Percentiles rank a stretch among this genome's conserved stretches.
These are phyloP conservation scores for Candida morakotiae DNA, from an alignment of 805 yeast genomes.

Conservation along the genomic window DNA sequence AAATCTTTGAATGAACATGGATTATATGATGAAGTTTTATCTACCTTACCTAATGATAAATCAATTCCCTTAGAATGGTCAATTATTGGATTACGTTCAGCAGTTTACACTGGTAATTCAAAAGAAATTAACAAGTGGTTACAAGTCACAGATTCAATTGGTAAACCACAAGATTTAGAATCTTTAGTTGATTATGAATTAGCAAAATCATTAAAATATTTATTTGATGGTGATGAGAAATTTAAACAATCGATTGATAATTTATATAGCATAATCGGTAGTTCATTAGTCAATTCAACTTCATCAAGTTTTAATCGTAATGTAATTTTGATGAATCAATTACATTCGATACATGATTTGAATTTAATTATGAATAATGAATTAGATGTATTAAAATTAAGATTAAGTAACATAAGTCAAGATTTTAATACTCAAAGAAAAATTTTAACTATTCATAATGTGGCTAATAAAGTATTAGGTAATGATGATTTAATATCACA, in stretches of 20 bases:
- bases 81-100: slow-evolving; percentile 68
- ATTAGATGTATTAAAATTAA: slow-evolving; percentile 18
- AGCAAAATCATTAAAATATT: slow-evolving; percentile 57
- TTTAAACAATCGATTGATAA: slow-evolving; percentile 40
- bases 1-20: slow-evolving; percentile 75
- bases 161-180: slow-evolving; percentile 43
- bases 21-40: slow-evolving; percentile 60
- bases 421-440: slow-evolving; percentile 57
- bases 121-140: slow-evolving; percentile 57
- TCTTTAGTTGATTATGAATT: slow-evolving; percentile 57
- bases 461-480: slow-evolving; percentile 27
- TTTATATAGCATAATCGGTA: slow-evolving; percentile 59
- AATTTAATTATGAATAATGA: slow-evolving; percentile 17
- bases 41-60: slow-evolving; percentile 33
- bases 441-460: slow-evolving; percentile 55
- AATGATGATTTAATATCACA: slow-evolving; percentile 38
- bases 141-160: slow-evolving; percentile 41
- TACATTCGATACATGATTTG: slow-evolving; percentile 35
- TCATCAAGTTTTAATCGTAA: slow-evolving; percentile 37
- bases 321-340: slow-evolving; percentile 29
- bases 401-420: slow-evolving; percentile 35
- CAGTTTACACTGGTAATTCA: slow-evolving; percentile 60
- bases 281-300: slow-evolving; percentile 42
- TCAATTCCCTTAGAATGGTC: slow-evolving; percentile 53
- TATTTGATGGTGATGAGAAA: slow-evolving; percentile 27